Conservation (phyloP, 306 rosid species). For the Macrotyloma uniflorum region DNA sequence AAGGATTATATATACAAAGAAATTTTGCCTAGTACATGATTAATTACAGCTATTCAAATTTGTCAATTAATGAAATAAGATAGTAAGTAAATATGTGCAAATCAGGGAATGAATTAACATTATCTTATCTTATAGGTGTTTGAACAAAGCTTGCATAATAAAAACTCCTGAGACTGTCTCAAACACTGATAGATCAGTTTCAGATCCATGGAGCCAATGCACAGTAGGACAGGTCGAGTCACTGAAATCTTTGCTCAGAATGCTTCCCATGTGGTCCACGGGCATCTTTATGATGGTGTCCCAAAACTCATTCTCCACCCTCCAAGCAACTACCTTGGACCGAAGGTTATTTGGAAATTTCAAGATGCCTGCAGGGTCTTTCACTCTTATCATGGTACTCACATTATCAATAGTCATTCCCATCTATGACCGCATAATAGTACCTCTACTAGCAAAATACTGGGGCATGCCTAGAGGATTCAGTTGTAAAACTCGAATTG, state of each 20-base stretch:
- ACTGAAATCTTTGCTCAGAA: slow-evolving; percentile 46
- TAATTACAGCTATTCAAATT: too few relatives aligned
- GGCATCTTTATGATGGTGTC: slow-evolving; percentile 45
- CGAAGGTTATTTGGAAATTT: slow-evolving; percentile 37
- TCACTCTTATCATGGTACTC: slow-evolving; percentile 38
- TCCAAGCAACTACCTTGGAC: slow-evolving; percentile 48
- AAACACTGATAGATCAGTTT: slow-evolving; percentile 43
- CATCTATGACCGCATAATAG: slow-evolving; percentile 25
- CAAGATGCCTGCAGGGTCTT: slow-evolving; percentile 56
- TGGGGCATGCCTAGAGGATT: slow-evolving; percentile 43
- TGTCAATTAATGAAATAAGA: too few relatives aligned
- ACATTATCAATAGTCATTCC: slow-evolving; percentile 41
- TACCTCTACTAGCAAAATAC: slow-evolving; percentile 45
- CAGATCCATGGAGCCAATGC: slow-evolving; percentile 59
- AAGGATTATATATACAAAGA: too few relatives aligned
- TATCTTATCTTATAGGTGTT: slow-evolving; percentile 29
- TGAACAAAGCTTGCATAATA: slow-evolving; percentile 63
- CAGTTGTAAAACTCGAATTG: slow-evolving; percentile 39
- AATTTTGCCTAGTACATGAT: too few relatives aligned
- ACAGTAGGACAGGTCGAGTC: slow-evolving; percentile 59
- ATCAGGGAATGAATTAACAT: not conserved
- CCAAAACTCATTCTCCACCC: slow-evolving; percentile 34
- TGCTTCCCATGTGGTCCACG: slow-evolving; percentile 59
- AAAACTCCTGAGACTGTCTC: slow-evolving; percentile 26
- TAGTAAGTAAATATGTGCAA: too few relatives aligned